phyloP scores from a whole-genome alignment of 495 filamentous ascomycete genomes.

The Talaromyces proteolyticus region DNA sequence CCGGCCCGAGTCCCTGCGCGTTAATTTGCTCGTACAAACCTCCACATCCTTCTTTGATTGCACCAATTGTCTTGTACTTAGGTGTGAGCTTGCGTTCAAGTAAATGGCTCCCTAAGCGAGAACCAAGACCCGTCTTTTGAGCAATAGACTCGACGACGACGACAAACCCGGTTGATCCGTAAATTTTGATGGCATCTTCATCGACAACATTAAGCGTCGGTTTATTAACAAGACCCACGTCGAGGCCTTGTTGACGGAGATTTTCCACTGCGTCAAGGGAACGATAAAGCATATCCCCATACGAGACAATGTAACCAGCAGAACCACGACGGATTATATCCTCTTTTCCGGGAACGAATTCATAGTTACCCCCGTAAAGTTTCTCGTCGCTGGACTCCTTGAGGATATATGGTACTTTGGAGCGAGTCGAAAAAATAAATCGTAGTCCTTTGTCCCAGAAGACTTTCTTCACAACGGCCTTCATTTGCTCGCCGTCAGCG shows the following conservation, averaged over 20 bases:
- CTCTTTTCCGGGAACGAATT: slow-evolving; percentile 34
- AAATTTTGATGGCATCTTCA: slow-evolving; percentile 28
- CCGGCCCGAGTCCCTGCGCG: slow-evolving; percentile 27
- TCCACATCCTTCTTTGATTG: slow-evolving; percentile 30
- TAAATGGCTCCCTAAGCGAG: slow-evolving; percentile 26
- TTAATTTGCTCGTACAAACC: slow-evolving; percentile 33
- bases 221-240: slow-evolving; percentile 34
- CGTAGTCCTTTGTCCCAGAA: slow-evolving; percentile 31
- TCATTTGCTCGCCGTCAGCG: slow-evolving; percentile 38
- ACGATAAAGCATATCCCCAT: slow-evolving; percentile 37
- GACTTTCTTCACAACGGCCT: slow-evolving; percentile 30
- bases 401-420: slow-evolving; percentile 35
- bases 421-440: slow-evolving; percentile 35
- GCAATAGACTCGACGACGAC: slow-evolving; percentile 32
- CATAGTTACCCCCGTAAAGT: slow-evolving; percentile 27
- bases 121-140: slow-evolving; percentile 36
- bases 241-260: slow-evolving; percentile 24
- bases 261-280: slow-evolving; percentile 32
- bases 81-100: slow-evolving; percentile 29
- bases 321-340: slow-evolving; percentile 29
- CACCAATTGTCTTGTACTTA: slow-evolving; percentile 27
- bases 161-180: slow-evolving; percentile 28
- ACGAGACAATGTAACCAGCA: slow-evolving; percentile 31
- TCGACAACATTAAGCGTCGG: slow-evolving; percentile 34
- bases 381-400: slow-evolving; percentile 30